Evolutionary conservation across 768 basidiomycete species (phyloP).

Genomic region (Steccherinum ochraceum): DNA sequence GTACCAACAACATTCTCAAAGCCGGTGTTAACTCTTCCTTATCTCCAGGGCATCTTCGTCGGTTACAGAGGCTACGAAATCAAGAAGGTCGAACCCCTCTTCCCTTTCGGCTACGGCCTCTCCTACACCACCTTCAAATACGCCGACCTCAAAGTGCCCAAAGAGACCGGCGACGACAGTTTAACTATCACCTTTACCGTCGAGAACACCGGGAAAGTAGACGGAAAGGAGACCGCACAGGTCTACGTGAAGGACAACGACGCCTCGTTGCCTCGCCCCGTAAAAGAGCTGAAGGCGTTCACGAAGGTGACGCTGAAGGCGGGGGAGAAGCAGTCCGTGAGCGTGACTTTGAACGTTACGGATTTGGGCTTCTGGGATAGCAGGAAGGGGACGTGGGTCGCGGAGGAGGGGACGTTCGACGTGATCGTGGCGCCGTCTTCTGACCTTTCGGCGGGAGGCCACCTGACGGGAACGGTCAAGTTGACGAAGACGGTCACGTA

Average conservation of each 20-base stretch:
- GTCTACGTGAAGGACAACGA: slow-evolving; percentile 39
- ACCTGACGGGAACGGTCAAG: slow-evolving; percentile 29
- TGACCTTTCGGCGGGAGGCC: slow-evolving; percentile 33
- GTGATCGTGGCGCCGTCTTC: slow-evolving; percentile 38
- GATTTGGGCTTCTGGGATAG: slow-evolving; percentile 47
- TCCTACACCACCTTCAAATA: slow-evolving; percentile 57
- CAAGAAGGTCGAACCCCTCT: slow-evolving; percentile 36
- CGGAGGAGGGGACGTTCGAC: slow-evolving; percentile 38
- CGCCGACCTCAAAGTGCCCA: slow-evolving; percentile 30
- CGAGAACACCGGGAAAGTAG: slow-evolving; percentile 35
- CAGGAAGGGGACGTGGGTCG: slow-evolving; percentile 20
- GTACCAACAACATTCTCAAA: slow-evolving; percentile 15
- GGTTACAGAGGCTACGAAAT: slow-evolving; percentile 49
- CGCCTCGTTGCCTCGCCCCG: slow-evolving; percentile 37
- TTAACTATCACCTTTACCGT: slow-evolving; percentile 39
- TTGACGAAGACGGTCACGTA: slow-evolving; percentile 32
- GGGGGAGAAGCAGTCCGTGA: slow-evolving; percentile 35
- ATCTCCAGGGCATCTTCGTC: slow-evolving; percentile 37
- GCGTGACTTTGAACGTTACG: slow-evolving; percentile 36
- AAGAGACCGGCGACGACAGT: slow-evolving; percentile 25
- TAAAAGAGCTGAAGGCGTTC: slow-evolving; percentile 42
- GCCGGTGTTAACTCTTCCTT: background rate
- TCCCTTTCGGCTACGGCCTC: slow-evolving; percentile 54
- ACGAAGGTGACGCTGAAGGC: slow-evolving; percentile 38
- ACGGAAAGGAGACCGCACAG: slow-evolving; percentile 43